A percentile compares a stretch with the other conserved stretches of the same genome.
These are phyloP conservation scores for Plasmodium cynomolgi DNA, from an alignment of 169 alveolate genomes.

Conservation along the genomic window DNA sequence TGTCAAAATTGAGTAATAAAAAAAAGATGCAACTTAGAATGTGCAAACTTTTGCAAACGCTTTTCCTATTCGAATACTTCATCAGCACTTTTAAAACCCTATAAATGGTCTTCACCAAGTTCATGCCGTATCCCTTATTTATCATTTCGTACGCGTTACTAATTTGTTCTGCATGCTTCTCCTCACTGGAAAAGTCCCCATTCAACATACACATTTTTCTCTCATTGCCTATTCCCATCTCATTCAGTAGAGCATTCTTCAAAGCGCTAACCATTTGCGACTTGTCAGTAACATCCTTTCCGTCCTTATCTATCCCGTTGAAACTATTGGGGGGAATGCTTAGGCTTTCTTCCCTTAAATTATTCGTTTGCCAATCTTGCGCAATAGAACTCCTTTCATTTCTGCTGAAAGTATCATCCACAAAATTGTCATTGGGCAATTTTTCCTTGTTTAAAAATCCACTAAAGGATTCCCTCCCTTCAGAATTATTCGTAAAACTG, in stretches of 20 bases:
- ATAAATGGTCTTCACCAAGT: constrained; percentile 3
- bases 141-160: neutral
- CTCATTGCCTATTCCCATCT: neutral
- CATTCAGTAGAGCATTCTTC: neutral
- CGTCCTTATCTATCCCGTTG: neutral
- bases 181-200: neutral
- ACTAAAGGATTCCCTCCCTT: neutral
- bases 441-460: neutral
- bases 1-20: constrained; percentile 25
- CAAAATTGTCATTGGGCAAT: neutral
- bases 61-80: constrained; percentile 16
- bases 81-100: constrained; percentile 20
- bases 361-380: neutral
- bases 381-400: neutral
- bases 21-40: constrained; percentile 32
- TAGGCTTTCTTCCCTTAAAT: neutral
- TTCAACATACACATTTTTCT: neutral
- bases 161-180: neutral
- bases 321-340: neutral
- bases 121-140: neutral
- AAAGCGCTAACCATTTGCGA: neutral
- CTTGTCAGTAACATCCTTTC: neutral
- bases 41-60: constrained; percentile 39
- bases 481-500: neutral
- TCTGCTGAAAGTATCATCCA: neutral